A percentile compares a stretch with the other conserved stretches of the same genome.
phyloP scores from a whole-genome alignment of 2,329 filamentous ascomycete genomes.

The Cladophialophora exuberans region DNA sequence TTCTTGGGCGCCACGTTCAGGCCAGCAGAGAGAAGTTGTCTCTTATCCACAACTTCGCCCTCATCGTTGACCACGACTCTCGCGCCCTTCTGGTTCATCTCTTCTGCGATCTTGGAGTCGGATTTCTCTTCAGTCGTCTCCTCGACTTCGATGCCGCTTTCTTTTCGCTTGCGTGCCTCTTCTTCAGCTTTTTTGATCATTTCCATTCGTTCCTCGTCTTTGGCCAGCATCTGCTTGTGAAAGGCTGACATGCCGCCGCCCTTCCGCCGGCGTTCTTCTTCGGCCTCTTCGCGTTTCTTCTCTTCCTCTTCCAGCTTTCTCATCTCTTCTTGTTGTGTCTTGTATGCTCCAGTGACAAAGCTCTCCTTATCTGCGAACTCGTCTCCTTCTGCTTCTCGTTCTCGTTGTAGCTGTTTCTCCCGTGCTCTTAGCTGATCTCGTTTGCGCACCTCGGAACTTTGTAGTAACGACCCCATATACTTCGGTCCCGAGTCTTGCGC shows the following conservation, averaged over 20 bases:
- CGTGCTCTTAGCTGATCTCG: slow-evolving; percentile 65
- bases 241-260: slow-evolving; percentile 60
- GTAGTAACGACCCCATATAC: slow-evolving; percentile 64
- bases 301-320: slow-evolving; percentile 62
- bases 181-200: slow-evolving; percentile 60
- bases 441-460: slow-evolving; percentile 64
- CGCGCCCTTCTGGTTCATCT: slow-evolving; percentile 56
- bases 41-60: slow-evolving; percentile 66
- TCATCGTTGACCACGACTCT: slow-evolving; percentile 65
- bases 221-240: slow-evolving; percentile 62
- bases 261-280: slow-evolving; percentile 54
- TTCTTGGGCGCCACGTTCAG: slow-evolving; percentile 64
- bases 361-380: slow-evolving; percentile 69
- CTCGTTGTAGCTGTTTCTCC: slow-evolving; percentile 63
- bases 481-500: slow-evolving; percentile 49
- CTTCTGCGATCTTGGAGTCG: slow-evolving; percentile 59
- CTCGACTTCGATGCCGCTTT: slow-evolving; percentile 39
- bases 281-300: slow-evolving; percentile 54
- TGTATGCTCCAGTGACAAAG: slow-evolving; percentile 68
- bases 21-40: slow-evolving; percentile 64
- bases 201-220: slow-evolving; percentile 60
- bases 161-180: slow-evolving; percentile 37
- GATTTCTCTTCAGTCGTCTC: slow-evolving; percentile 43
- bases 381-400: slow-evolving; percentile 68
- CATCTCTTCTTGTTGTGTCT: slow-evolving; percentile 65